Percentiles rank a stretch among this genome's conserved stretches.
Evolutionary conservation across 352 stramenopile species (phyloP).

Genomic region (Pythium dissimile): DNA sequence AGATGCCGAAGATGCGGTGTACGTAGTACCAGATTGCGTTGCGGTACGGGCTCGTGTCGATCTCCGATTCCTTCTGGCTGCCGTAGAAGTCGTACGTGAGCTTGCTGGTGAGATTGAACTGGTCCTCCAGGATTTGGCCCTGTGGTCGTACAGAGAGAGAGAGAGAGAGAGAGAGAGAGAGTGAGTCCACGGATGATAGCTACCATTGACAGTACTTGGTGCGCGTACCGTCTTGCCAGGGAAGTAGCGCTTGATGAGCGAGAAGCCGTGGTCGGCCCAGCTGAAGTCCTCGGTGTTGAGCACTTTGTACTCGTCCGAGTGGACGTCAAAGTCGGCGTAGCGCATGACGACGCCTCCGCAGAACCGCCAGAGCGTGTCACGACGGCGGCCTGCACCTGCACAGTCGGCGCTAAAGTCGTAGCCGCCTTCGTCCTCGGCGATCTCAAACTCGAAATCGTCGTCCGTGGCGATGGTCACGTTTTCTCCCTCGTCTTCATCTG

Average conservation of each 20-base stretch:
- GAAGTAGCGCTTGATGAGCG: slow-evolving; percentile 83
- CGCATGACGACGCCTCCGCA: slow-evolving; percentile 76
- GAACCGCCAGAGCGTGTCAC: slow-evolving; percentile 79
- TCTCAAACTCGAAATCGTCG: slow-evolving; percentile 35
- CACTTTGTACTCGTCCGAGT: slow-evolving; percentile 72
- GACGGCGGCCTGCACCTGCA: slow-evolving; percentile 27
- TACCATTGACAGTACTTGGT: too few relatives aligned
- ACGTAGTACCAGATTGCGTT: slow-evolving; percentile 87
- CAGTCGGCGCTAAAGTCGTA: slow-evolving; percentile 31
- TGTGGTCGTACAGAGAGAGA: background rate
- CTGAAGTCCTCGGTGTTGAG: slow-evolving; percentile 87
- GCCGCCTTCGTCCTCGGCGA: slow-evolving; percentile 51
- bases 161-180: background rate
- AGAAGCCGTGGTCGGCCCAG: slow-evolving; percentile 88
- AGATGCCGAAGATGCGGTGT: slow-evolving; percentile 87
- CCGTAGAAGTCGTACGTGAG: slow-evolving; percentile 82
- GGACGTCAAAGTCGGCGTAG: slow-evolving; percentile 86
- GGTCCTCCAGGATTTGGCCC: slow-evolving; percentile 79
- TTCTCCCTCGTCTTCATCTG: too few relatives aligned
- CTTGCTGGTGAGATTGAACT: slow-evolving; percentile 85
- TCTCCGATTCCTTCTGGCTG: slow-evolving; percentile 41
- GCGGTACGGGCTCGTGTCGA: slow-evolving; percentile 82
- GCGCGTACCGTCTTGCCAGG: slow-evolving; percentile 49
- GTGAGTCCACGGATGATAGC: too few relatives aligned
- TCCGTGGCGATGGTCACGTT: too few relatives aligned